phyloP scores from a whole-genome alignment of 371 early-diverging fungal species.

The Massospora cicadina region DNA sequence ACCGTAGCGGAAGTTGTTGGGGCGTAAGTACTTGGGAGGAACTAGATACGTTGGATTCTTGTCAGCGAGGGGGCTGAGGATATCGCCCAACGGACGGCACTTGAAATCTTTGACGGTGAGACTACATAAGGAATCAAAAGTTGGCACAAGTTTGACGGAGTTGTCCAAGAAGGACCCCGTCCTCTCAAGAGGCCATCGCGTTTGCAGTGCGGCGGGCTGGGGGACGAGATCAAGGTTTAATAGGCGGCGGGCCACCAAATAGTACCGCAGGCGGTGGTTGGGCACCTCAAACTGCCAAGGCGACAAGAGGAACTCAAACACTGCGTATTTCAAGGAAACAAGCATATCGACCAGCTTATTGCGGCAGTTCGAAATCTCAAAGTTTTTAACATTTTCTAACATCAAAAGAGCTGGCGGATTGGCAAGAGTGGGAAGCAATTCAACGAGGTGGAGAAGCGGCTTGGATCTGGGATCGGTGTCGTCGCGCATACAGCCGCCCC shows the following conservation, averaged over 20 bases:
- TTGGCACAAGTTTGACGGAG: background rate
- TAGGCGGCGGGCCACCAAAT: conserved; percentile 24
- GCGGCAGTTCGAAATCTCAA: conserved; percentile 28
- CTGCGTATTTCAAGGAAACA: conserved; percentile 33
- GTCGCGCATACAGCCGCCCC: conserved; percentile 43
- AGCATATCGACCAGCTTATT: conserved; percentile 30
- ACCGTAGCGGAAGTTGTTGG: background rate
- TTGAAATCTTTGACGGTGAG: background rate
- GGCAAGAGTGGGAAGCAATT: conserved; percentile 29
- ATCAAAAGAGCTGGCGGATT: conserved; percentile 31
- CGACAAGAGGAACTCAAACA: conserved; percentile 40
- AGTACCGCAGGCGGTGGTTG: conserved; percentile 48
- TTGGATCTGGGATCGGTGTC: conserved; percentile 43
- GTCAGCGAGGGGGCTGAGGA: background rate
- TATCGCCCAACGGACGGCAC: background rate
- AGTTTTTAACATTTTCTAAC: conserved; percentile 58
- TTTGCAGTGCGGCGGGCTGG: background rate
- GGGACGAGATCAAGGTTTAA: background rate
- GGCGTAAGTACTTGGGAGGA: background rate
- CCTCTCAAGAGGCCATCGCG: background rate
- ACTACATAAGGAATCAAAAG: background rate
- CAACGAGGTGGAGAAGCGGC: conserved; percentile 37
- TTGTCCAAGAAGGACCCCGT: background rate
- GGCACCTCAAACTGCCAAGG: conserved; percentile 50
- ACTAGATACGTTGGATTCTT: background rate